Evolutionary conservation across 768 basidiomycete genomes (phyloP), one percentile per base, ranked within the genome.

Genomic region (Phlebiopsis flavidoalba): DNA sequence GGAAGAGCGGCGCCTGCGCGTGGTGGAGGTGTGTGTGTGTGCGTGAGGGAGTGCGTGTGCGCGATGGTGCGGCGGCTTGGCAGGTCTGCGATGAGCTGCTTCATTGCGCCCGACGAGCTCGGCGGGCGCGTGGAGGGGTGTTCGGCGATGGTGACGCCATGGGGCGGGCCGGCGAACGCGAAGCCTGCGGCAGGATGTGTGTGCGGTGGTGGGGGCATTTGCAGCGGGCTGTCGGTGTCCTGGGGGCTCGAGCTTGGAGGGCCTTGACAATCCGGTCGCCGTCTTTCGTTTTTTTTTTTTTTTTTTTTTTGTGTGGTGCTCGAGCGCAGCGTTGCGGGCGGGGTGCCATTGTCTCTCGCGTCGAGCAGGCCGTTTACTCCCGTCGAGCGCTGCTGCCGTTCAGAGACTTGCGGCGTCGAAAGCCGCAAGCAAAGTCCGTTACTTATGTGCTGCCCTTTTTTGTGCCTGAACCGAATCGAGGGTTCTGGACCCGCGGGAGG

Each of bases 311-410:
- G n/a, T n/a, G n/a, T n/a, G n/a, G n/a, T 77, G 3, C 80, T 80
- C 2, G n/a, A n/a, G 75, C 81, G 51, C 80, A 83, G 19, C 80
- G 80, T 82, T 82, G 35, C 80, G 79, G 52, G 81, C n/a, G n/a
- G n/a, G n/a, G n/a, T n/a, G n/a, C 76, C 49, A 74, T 67, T n/a
- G 65, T 82, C 81, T 50, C 72, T 71, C 22, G 65, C 57, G 64
- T 78, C 74, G 50, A 65, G 66, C 65, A 62, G 61, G 53, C 67
- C 60, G 33, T 19, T n/a, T n/a, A 60, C 69, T 66, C 26, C 64
- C 21, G 58, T 76, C 72, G 45, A 70, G 19, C 51, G 71, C 66
- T 52, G 60, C 57, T n/a, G 40, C 46, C 26, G 26, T 31, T 50
- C 17, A 17, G 17, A 43, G 40, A 17, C n/a, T n/a, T 51, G 52